Conservation (phyloP, 2,329 filamentous ascomycete species). For the Cladophialophora immunda region DNA sequence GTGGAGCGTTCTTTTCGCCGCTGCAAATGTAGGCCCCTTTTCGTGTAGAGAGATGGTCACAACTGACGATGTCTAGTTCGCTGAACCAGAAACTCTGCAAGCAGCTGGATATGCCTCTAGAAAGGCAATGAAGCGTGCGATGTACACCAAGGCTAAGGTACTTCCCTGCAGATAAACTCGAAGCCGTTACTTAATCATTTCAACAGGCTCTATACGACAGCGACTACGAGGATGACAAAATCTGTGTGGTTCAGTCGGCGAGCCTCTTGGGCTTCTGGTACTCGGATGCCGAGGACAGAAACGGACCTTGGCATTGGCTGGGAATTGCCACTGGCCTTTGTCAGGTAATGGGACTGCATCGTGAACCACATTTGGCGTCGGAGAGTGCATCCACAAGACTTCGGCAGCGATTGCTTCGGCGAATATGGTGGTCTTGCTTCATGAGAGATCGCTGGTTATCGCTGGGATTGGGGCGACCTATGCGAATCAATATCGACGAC, state of each 20-base stretch:
- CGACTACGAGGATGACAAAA: slow-evolving; percentile 89
- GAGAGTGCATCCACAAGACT: slow-evolving; percentile 26
- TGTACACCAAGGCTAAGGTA: slow-evolving; percentile 76
- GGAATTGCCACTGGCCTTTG: slow-evolving; percentile 93
- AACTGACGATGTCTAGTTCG: slow-evolving; percentile 48
- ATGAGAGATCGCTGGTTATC: slow-evolving; percentile 93
- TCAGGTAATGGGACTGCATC: slow-evolving; percentile 91
- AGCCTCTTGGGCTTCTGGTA: slow-evolving; percentile 97
- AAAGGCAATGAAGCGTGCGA: slow-evolving; percentile 66
- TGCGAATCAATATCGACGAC: slow-evolving; percentile 90
- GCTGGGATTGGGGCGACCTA: slow-evolving; percentile 89
- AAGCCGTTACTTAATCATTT: no score
- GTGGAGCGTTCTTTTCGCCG: slow-evolving; percentile 59
- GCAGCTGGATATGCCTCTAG: slow-evolving; percentile 46
- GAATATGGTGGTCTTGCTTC: slow-evolving; percentile 98
- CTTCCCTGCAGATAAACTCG: slow-evolving; percentile 83
- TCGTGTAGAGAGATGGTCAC: no score
- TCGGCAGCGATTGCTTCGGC: slow-evolving; percentile 76
- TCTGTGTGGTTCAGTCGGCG: slow-evolving; percentile 85
- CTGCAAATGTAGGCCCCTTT: slow-evolving; percentile 70
- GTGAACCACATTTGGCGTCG: slow-evolving; percentile 64
- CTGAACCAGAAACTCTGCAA: slow-evolving; percentile 40
- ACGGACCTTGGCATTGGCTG: slow-evolving; percentile 99
- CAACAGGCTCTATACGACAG: slow-evolving; percentile 89
- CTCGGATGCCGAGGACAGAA: slow-evolving; percentile 93